Base-by-base conservation (phyloP, 2,329 filamentous ascomycete genomes). In the Cercospora citrullina region DNA sequence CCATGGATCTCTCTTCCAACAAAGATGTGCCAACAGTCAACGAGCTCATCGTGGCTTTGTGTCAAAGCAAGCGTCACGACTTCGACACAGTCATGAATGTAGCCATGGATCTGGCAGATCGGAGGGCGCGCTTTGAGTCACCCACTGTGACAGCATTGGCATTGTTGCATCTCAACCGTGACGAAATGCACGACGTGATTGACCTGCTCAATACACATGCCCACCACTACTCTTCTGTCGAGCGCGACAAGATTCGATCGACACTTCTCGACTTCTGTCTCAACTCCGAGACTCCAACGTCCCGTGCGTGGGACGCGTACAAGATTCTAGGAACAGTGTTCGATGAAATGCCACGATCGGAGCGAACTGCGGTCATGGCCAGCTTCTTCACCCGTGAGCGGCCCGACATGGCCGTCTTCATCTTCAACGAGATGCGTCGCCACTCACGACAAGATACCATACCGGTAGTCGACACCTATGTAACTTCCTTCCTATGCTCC, bases 381-480 rank as follows among this genome's bases (percentile, higher is more conserved):
- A 84, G 86, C 23, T 97, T 98, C 80, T 97, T 98, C 80, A 81
- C 85, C 7, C 89, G 93, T 45, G 85, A 87, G 30, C 88, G 93
- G 10, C 85, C 92, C 12, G 94, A 98, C 75, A 93, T 97, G 86
- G 94, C 92, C 2, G 89, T 88, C 58, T 86, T 93, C 69, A 89
- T 96, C 36, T 97, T 99, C 79, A 91, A 91, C 14, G 92, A 97
- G 77, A 98, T 98, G 94, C 91, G 93, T n/a, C 86, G 90, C 61
- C 90, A 93, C 71, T 84, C 86, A 26, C 87, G 89, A 66, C 81
- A 81, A 2, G 80, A 82, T 1, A 86, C 87, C 23, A 87, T 90
- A 0, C 93, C 95, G 0, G 89, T 84, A 2, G 80, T 87, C 9
- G 89, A 92, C 55, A 91, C 91, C 5, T 99, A 99, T 76, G 86